phyloP scores from a whole-genome alignment of 148 eudicot species.

The Limonium bicolor region DNA sequence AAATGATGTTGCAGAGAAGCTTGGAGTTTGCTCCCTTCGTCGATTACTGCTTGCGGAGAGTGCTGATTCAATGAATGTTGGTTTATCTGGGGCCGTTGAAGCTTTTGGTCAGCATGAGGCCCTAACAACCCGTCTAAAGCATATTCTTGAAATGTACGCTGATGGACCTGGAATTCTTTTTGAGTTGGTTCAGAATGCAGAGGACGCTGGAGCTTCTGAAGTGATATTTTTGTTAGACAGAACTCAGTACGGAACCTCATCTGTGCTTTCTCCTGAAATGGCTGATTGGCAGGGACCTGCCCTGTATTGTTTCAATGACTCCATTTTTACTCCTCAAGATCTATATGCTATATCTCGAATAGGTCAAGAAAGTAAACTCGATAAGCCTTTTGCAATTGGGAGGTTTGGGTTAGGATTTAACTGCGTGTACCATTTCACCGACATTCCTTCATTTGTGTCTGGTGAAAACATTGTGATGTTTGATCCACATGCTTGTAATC shows the following conservation, averaged over 20 bases:
- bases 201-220: constrained; percentile 96
- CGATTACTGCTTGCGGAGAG: constrained; percentile 96
- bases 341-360: constrained; percentile 92
- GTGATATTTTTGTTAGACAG: constrained; percentile 78
- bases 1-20: constrained; percentile 94
- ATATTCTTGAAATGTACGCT: constrained; percentile 99
- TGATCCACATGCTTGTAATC: constrained; percentile 95
- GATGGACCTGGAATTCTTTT: constrained; percentile 96
- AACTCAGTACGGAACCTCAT: constrained; percentile 91
- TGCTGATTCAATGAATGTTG: constrained; percentile 92
- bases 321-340: constrained; percentile 87
- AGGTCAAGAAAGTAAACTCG: constrained; percentile 97
- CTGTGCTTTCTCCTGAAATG: constrained; percentile 97
- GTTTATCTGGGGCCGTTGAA: constrained; percentile 95
- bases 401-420: constrained; percentile 98
- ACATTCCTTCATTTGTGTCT: constrained; percentile 86
- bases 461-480: constrained; percentile 98
- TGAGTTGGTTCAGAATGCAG: constrained; percentile 98
- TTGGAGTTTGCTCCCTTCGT: constrained; percentile 91
- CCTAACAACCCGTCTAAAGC: constrained; percentile 87
- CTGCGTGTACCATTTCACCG: constrained; percentile 95
- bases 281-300: constrained; percentile 99
- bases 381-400: constrained; percentile 95
- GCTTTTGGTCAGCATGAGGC: constrained; percentile 99
- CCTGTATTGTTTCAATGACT: constrained; percentile 88